Evolutionary conservation across 331 rosid species (phyloP).

Genomic region (Pyrus hybrid): DNA sequence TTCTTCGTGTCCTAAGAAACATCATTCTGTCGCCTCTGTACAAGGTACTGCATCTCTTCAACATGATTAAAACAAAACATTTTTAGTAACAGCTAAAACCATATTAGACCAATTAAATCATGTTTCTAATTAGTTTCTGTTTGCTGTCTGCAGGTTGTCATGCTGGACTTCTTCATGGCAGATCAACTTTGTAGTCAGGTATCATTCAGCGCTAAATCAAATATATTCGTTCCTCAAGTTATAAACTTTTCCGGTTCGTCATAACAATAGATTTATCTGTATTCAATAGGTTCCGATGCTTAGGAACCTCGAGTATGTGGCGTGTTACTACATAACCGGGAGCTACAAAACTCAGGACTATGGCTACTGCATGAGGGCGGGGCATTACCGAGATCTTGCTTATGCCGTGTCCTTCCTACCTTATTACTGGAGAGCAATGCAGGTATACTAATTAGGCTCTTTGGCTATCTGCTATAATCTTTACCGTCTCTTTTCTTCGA

Average conservation of each 20-base stretch:
- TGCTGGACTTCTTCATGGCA: constrained; percentile 99
- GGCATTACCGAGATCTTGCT: constrained; percentile 71
- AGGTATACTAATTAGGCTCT: constrained; percentile 33
- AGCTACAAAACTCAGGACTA: constrained; percentile 94
- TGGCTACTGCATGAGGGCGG: constrained; percentile 72
- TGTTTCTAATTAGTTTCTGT: not conserved
- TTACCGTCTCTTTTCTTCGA: not conserved
- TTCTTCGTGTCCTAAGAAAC: constrained; percentile 80
- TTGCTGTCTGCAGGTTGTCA: constrained; percentile 64
- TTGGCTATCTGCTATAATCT: not conserved
- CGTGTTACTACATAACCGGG: constrained; percentile 90
- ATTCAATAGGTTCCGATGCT: constrained; percentile 78
- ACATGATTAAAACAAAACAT: not conserved
- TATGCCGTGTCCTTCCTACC: constrained; percentile 96
- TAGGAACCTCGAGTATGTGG: constrained; percentile 74
- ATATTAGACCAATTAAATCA: not conserved
- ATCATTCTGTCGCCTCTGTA: constrained; percentile 86
- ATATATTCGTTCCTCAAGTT: no score
- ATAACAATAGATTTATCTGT: not conserved
- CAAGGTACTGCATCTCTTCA: constrained; percentile 52
- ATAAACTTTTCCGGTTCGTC: not conserved
- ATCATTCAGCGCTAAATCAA: not conserved
- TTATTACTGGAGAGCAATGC: constrained; percentile 99
- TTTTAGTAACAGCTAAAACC: not conserved
- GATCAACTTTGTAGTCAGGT: constrained; percentile 99